Evolutionary conservation across 495 filamentous ascomycete genomes (phyloP), one percentile per base, ranked within the genome.

Genomic region (Mytilinidion resinicola): DNA sequence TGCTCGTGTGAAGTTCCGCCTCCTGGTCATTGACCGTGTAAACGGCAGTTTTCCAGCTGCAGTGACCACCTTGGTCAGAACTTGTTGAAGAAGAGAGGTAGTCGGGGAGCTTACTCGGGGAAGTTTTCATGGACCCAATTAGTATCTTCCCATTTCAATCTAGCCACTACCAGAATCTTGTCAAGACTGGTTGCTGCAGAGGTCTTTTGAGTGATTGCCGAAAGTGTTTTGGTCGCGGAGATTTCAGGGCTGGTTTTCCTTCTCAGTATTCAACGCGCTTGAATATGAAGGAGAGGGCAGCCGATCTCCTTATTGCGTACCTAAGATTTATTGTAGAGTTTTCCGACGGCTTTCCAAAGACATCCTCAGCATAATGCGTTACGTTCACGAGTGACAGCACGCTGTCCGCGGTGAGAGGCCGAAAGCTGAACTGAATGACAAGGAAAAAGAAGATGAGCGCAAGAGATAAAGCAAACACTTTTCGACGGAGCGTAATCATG

Each of bases 11-110:
- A 30, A 64, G 61, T 11, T 70, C 53, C 12, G 65, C 72, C 50
- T 57, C 62, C 56, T 61, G 51, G 55, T 77, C 73, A 64, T 78
- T 73, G 54, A 77, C 75, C 36, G 73, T 77, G 64, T 78, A 78
- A 53, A 77, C 43, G 48, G 48, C 56, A 43, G 19, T 59, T 33
- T 59, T 1, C 56, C 56, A 59, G 20, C 48, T 59, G 9, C 43
- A 50, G 12, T 19, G 9, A 10, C 10, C 47, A 19, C 25, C 4
- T 17, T 1, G 51, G 37, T 11, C 53, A 30, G 25, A 48, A 48
- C n/a, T 48, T 48, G 44, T 4, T 6, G 19, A 48, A 48, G 44
- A 48, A 48, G 21, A 20, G 44, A 3, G 44, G n/a, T 48, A 20
- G 44, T n/a, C 21, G 6, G 3, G 19, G 19, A 48, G 44, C 44